phyloP scores from a whole-genome alignment of 345 rosid species.

The Populus euphratica region DNA sequence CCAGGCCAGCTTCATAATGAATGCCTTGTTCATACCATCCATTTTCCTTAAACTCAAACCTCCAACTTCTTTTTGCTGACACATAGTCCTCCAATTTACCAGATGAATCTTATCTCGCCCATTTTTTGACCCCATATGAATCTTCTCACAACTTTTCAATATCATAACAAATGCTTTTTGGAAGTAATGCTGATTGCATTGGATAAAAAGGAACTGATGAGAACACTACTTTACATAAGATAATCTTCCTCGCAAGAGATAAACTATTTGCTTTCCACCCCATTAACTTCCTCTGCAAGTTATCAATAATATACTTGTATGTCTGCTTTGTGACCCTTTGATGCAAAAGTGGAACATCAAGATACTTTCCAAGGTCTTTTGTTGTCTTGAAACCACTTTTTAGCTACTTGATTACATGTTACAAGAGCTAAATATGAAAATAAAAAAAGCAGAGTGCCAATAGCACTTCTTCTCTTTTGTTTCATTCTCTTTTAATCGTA shows the following conservation, averaged over 20 bases:
- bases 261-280: no score
- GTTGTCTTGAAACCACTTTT: neutral
- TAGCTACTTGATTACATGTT: neutral
- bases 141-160: neutral
- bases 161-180: neutral
- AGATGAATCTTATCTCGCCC: neutral
- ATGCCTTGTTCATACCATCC: neutral
- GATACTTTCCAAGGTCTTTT: no score
- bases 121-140: neutral
- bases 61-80: neutral
- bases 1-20: neutral
- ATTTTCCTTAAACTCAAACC: neutral
- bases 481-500: constrained; percentile 11
- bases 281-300: no score
- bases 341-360: no score
- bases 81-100: neutral
- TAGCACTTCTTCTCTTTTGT: constrained; percentile 39
- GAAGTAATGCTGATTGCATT: neutral
- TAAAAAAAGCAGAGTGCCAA: constrained; percentile 38
- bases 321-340: no score
- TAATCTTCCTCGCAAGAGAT: no score
- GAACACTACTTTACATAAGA: no score
- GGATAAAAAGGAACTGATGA: no score
- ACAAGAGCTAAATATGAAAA: neutral
- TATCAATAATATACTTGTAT: no score